Conservation (phyloP, 306 rosid genomes). For the Astragalus membranaceus region DNA sequence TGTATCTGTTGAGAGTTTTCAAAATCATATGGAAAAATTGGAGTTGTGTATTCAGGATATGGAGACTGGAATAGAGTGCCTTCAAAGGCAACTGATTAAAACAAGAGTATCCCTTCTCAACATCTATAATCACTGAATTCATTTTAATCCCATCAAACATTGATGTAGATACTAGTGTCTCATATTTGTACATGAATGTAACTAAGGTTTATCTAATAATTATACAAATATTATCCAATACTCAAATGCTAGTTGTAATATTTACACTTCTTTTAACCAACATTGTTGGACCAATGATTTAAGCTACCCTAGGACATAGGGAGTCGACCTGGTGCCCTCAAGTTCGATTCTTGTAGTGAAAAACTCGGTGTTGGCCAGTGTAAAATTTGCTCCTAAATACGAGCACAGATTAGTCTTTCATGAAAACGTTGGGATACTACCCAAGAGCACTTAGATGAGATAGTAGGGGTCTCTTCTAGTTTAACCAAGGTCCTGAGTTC, state of each 20-base stretch:
- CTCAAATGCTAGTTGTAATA: neutral
- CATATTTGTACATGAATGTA: constrained; percentile 14
- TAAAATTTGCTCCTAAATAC: no score
- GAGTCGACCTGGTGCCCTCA: no score
- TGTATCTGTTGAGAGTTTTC: neutral
- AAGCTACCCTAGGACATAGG: no score
- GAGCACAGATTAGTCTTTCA: no score
- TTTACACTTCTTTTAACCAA: neutral
- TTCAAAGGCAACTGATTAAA: constrained; percentile 14
- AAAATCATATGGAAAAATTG: constrained; percentile 17
- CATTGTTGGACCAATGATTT: no score
- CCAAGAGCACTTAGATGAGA: no score
- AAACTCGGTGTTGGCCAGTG: no score
- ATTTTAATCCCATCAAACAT: neutral
- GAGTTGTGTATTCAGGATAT: constrained; percentile 16
- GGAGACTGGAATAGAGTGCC: constrained; percentile 16
- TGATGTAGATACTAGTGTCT: neutral
- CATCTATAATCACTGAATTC: constrained; percentile 8
- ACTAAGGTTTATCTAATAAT: neutral
- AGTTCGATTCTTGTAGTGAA: no score
- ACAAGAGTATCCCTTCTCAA: constrained; percentile 32
- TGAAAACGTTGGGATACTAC: no score
- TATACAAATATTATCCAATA: neutral
- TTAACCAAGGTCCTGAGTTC: no score
- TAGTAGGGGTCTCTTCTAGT: no score